Evolutionary conservation across 2,329 filamentous ascomycete species (phyloP), one percentile per base, ranked within the genome.

Genomic region (Aspergillus flavus): DNA sequence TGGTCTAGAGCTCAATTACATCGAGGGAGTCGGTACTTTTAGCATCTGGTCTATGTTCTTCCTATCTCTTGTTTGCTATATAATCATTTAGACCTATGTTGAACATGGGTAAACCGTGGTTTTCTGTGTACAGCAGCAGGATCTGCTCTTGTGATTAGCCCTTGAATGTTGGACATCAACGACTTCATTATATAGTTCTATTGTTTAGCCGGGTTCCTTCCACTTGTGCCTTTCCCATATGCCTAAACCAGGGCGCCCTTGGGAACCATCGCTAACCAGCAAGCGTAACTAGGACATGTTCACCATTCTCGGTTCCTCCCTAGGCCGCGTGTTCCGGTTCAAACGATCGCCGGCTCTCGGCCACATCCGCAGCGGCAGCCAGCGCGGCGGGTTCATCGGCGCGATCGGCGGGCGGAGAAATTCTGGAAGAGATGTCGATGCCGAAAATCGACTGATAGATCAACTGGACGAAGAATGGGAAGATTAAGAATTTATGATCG

Each of bases 391-490:
- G 48, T 70, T 79, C 55, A 74, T 78, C 39, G 71, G 75, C 41
- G 77, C 73, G 14, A 75, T 79, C 52, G 75, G 75, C 46, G 75
- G 77, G 12, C 73, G 69, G 5, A 67, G 74, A 28, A 50, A 58
- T 41, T 34, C 61, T 62, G 52, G 62, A 63, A 16, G 43, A 23
- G 66, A 82, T 56, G 79, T 86, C 7, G 94, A 97, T 63, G 94
- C 93, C 61, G 95, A 98, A 80, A 97, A 98, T 78, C 84, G 93
- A 66, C 80, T 98, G 71, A 98, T 99, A 76, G 94, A 98, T 77
- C 93, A 97, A 78, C 83, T 97, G 64, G 95, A 98, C 73, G 94
- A 98, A 77, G 94, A 97, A 76, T 98, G 94, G 94, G 94, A 97
- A 71, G 94, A 97, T 68, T 82, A 62, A 68, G 4, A 10, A 4